Evolutionary conservation across 257 asterid species (phyloP).

Genomic region (Jaltomata sinuosa): DNA sequence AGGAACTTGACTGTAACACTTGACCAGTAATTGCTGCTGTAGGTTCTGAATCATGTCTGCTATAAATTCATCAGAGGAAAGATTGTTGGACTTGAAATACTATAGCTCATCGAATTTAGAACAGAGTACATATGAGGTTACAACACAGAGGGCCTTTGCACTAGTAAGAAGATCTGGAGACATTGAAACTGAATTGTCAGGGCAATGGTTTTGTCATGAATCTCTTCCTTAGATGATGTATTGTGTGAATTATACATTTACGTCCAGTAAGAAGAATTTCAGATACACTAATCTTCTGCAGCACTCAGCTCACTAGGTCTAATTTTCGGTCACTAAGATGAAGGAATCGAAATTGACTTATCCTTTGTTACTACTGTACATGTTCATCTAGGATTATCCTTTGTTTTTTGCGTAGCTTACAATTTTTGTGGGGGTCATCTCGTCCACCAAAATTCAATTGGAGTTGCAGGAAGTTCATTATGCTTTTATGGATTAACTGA

Average conservation of each 20-base stretch:
- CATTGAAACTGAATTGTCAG: neutral
- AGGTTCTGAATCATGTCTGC: neutral
- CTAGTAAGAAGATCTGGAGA: neutral
- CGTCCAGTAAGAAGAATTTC: neutral
- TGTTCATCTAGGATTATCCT: neutral
- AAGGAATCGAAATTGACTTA: neutral
- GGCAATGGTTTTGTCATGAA: neutral
- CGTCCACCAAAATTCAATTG: neutral
- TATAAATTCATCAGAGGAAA: neutral
- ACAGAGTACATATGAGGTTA: neutral
- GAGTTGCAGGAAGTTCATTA: neutral
- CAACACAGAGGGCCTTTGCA: neutral
- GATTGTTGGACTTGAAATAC: neutral
- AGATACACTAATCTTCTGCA: neutral
- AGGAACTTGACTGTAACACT: neutral
- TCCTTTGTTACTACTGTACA: neutral
- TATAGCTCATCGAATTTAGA: neutral
- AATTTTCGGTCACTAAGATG: neutral
- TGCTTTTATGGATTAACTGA: neutral
- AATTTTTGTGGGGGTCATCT: neutral
- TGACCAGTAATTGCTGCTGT: neutral
- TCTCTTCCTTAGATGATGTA: neutral
- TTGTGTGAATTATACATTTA: neutral
- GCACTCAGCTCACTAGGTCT: neutral
- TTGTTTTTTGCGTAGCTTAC: neutral